Evolutionary conservation across 176 grass and related monocot species (phyloP), one percentile per base, ranked within the genome.

Genomic region (Puccinellia tenuiflora): DNA sequence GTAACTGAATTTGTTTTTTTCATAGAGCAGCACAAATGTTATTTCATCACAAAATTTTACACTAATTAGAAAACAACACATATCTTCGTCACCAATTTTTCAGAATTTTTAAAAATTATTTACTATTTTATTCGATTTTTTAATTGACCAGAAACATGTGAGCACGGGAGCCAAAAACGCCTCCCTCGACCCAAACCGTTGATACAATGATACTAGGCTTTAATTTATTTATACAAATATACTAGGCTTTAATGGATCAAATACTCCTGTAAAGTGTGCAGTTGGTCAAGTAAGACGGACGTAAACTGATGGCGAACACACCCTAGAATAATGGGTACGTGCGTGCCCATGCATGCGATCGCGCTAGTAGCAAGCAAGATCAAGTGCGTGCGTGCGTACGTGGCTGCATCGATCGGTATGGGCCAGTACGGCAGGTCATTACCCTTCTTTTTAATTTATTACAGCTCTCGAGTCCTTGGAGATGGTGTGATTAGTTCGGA

Each of bases 401-500:
- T 46, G 18, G 46, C 51, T 18, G 48, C 48, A 33, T 7, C 61
- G 15, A 64, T 64, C 26, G 70, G 50, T 31, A 46, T 38, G 51
- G 74, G 74, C 33, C 50, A 70, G 38, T 8, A 39, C 21, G 47
- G 61, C 26, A n/a, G n/a, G n/a, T n/a, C 59, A 25, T 43, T 54
- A 2, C 18, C 57, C 50, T 34, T 22, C 1, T n/a, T 59, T 52
- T 54, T 84, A 30, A 20, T 86, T 86, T 71, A 72, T 86, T 71
- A 72, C 67, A 81, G 48, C 17, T 38, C 48, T 57, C 75, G 33
- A 83, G 79, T 29, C 66, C 68, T 86, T 34, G 59, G 63, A 85
- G 60, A 35, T 82, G 76, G 59, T 82, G 76, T 57, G 20, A 5
- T 81, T 69, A 12, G 61, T 87, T 84, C 64, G 73, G 35, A 75